Percentiles rank a stretch among this genome's conserved stretches.
These are phyloP conservation scores for Umbilicaria muhlenbergii DNA, from an alignment of 495 filamentous ascomycete genomes.

Conservation along the genomic window DNA sequence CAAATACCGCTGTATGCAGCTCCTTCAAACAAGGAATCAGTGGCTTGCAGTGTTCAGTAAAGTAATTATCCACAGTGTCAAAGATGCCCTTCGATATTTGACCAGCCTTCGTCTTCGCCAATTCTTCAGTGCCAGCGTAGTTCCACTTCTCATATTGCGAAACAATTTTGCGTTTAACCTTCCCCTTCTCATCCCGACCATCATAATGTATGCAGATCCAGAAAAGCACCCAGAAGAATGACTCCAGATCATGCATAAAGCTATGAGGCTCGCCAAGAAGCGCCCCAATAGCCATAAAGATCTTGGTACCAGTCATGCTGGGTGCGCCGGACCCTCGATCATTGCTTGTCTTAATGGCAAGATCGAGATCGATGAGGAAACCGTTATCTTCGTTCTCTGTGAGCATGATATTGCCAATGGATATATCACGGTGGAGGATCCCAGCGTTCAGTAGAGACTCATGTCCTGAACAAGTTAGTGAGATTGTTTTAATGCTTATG, in stretches of 20 bases:
- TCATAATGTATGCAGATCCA: conserved; percentile 31
- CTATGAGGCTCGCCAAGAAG: conserved; percentile 14
- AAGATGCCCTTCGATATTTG: conserved; percentile 4
- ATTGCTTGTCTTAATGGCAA: conserved; percentile 15
- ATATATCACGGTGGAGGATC: conserved; percentile 24
- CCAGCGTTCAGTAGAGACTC: conserved; percentile 15
- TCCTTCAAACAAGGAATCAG: conserved; percentile 3
- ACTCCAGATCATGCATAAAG: conserved; percentile 28
- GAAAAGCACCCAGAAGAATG: conserved; percentile 39
- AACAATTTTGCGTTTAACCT: conserved; percentile 1
- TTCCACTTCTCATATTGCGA: conserved; percentile 19
- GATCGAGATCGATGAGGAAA: conserved; percentile 23
- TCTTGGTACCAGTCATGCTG: conserved; percentile 19
- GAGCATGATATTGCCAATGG: conserved; percentile 22
- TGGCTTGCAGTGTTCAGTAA: conserved; percentile 1
- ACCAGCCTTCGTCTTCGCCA: conserved; percentile 1
- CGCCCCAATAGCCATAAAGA: conserved; percentile 19
- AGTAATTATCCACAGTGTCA: not conserved
- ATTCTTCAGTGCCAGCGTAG: conserved; percentile 7
- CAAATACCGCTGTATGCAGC: too few relatives aligned
- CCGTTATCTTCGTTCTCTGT: conserved; percentile 19
- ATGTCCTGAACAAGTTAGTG: conserved; percentile 13
- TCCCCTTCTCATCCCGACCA: conserved; percentile 6
- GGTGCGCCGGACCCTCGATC: conserved; percentile 11
- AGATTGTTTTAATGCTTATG: conserved; percentile 1